A percentile compares a stretch with the other conserved stretches of the same genome.
Conservation (phyloP, 1,284 basidiomycete species). For the Ceratobasidium sp. region DNA sequence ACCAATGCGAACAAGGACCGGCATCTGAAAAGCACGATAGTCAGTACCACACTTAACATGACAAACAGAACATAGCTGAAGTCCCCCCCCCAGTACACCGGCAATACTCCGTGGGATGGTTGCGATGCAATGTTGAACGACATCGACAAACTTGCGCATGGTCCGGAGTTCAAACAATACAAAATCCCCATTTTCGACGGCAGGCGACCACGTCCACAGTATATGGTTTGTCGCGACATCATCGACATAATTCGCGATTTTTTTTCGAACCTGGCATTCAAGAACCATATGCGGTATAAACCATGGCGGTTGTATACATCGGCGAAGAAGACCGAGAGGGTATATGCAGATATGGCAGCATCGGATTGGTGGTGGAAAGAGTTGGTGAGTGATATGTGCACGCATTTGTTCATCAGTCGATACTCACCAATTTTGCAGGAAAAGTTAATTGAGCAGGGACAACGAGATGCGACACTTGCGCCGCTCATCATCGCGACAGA, state of each 20-base stretch:
- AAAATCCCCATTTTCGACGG: neutral
- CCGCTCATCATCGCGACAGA: constrained; percentile 14
- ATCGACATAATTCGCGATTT: constrained; percentile 1
- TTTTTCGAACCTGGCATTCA: neutral
- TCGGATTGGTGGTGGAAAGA: constrained; percentile 12
- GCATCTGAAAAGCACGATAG: constrained; percentile 9
- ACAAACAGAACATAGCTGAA: too few species aligned
- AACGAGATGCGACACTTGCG: neutral
- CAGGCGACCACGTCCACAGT: neutral
- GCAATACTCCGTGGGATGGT: neutral
- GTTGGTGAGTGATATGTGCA: constrained; percentile 21
- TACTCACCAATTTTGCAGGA: constrained; percentile 1
- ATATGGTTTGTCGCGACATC: neutral
- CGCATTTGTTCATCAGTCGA: neutral
- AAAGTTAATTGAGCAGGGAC: neutral
- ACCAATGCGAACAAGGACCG: constrained; percentile 1
- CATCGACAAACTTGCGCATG: constrained; percentile 5
- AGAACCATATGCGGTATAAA: neutral
- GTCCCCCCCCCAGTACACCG: neutral
- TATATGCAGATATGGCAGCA: neutral
- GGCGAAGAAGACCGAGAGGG: neutral
- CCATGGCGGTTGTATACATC: neutral
- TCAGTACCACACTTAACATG: constrained; percentile 1
- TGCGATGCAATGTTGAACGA: neutral
- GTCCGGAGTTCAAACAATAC: neutral